A percentile compares a stretch with the other conserved stretches of the same genome.
Conservation (phyloP, 768 basidiomycete genomes). For the Lyophyllum decastes region DNA sequence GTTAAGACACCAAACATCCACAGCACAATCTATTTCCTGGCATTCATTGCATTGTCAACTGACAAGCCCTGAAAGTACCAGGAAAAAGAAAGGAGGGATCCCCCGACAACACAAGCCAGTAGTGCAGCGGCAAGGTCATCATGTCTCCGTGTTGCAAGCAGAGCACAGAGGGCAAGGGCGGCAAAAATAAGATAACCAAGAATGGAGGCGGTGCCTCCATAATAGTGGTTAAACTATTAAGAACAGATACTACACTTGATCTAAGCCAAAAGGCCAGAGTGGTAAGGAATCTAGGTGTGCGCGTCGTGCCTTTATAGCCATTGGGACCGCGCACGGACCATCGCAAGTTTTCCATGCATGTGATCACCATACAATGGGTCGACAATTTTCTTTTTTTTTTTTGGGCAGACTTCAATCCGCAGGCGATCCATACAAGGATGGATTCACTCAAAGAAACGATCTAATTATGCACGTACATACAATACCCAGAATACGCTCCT, state of each 20-base stretch:
- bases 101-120: conserved; percentile 41
- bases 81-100: conserved; percentile 24
- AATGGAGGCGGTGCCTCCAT: conserved; percentile 13
- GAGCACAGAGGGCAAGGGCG: conserved; percentile 32
- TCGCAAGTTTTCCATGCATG: too few relatives aligned
- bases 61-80: not conserved
- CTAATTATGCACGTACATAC: too few relatives aligned
- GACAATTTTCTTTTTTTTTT: too few relatives aligned
- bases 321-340: too few relatives aligned
- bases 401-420: too few relatives aligned
- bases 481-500: too few relatives aligned
- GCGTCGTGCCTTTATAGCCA: too few relatives aligned
- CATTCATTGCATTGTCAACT: not conserved
- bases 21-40: not conserved
- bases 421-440: too few relatives aligned
- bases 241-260: conserved; percentile 99
- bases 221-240: conserved; percentile 73
- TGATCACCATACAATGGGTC: too few relatives aligned
- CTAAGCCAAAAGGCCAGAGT: conserved; percentile 96
- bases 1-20: too few relatives aligned
- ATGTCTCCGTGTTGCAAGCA: conserved; percentile 41
- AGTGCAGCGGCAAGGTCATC: conserved; percentile 33
- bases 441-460: too few relatives aligned
- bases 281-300: conserved; percentile 47
- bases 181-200: conserved; percentile 17